Base-by-base conservation (phyloP, 805 yeast genomes). In the Debaryomyces tyrocola region DNA sequence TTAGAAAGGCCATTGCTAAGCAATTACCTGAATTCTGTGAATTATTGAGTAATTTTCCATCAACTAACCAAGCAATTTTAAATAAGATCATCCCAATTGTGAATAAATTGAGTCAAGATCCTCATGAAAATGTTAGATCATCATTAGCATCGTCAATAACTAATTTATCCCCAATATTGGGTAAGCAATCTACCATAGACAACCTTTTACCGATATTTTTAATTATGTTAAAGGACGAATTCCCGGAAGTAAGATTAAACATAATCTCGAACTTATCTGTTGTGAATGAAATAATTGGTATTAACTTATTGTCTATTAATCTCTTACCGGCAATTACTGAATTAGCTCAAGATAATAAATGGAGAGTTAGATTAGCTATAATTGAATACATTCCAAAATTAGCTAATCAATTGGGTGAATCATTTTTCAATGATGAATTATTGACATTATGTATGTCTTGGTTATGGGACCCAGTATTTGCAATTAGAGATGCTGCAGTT, bases 331-430 rank as follows among this genome's bases (percentile, higher is more conserved):
- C 99, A 2, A 92, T 94, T 55, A 85, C 96, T 9, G 97, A 92
- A 55, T 78, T 94, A 55, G 98, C 99, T 9, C 91, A 90, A 63
- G 99, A 94, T 70, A 86, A 86, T 59, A 92, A 91, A 62, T 94
- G 99, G 99, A 83, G 99, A 62, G 97, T 94, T 24, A 83, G 98
- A 63, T 77, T 94, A 63, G 98, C 98, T 9, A 94, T 94, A 51
- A 94, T 94, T 60, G 96, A 94, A 65, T 94, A 94, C 70, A 90
- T 91, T 55, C 99, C 99, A 27, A 77, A 92, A 52, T 75, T 94
- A 54, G 97, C 98, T 6, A 87, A 87, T 58, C 98, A 94, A 70
- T 76, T 94, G 49, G 99, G 99, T 24, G 91, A 87, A 44, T 84
- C 89, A 24, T 90, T 92, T 60, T 94, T 94, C 69, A 94, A 94